Evolutionary conservation across 495 filamentous ascomycete genomes (phyloP).

Genomic region (Cercophora sp.): DNA sequence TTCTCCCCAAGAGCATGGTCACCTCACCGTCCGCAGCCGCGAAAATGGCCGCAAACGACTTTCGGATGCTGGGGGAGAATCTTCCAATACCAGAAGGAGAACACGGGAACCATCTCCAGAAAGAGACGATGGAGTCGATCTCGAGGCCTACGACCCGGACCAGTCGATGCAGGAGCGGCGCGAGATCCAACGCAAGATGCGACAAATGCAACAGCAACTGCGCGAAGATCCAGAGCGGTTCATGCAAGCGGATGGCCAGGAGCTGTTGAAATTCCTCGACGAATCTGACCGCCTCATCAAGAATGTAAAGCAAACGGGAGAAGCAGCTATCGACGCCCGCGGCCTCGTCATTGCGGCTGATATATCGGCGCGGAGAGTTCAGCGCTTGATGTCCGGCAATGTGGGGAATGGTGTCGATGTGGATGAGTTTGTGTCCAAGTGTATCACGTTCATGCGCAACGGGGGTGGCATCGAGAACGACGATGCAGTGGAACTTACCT

Average conservation of each 20-base stretch:
- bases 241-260: conserved; percentile 52
- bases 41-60: conserved; percentile 38
- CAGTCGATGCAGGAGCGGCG: conserved; percentile 79
- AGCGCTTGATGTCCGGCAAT: conserved; percentile 66
- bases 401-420: conserved; percentile 72
- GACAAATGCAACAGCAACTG: conserved; percentile 64
- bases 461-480: conserved; percentile 45
- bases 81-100: conserved; percentile 33
- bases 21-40: conserved; percentile 17
- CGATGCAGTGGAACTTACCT: conserved; percentile 37
- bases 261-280: conserved; percentile 55
- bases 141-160: conserved; percentile 75
- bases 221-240: conserved; percentile 69
- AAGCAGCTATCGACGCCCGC: conserved; percentile 86
- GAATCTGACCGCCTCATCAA: conserved; percentile 61
- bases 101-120: conserved; percentile 32
- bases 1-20: conserved; percentile 8
- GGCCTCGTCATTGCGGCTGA: conserved; percentile 76
- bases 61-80: conserved; percentile 41
- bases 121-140: conserved; percentile 12
- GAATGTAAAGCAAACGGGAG: conserved; percentile 83
- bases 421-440: conserved; percentile 91
- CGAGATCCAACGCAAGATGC: conserved; percentile 59
- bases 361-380: conserved; percentile 66
- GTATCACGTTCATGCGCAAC: conserved; percentile 78